Conservation (phyloP, 2,329 filamentous ascomycete genomes). For the Cladosporium sp. region DNA sequence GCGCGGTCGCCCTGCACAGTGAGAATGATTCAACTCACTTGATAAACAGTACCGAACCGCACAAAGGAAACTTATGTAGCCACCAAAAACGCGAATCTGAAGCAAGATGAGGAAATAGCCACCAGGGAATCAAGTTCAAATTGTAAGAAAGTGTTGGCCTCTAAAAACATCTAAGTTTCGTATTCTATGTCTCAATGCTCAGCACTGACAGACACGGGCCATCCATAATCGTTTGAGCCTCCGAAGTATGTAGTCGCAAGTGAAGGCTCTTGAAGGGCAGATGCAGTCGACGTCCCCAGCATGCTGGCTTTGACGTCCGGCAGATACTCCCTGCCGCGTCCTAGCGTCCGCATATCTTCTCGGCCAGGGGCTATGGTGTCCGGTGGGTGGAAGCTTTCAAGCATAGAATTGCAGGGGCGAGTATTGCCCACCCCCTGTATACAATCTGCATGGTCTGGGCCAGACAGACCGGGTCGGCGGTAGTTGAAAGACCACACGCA, state of each 20-base stretch:
- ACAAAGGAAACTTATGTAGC: background rate
- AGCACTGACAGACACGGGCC: background rate
- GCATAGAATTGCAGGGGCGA: background rate
- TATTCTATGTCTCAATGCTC: background rate
- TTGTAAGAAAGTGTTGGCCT: background rate
- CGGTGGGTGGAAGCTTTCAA: background rate
- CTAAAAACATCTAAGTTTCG: background rate
- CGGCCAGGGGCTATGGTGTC: background rate
- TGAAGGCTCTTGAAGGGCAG: background rate
- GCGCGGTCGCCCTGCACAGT: background rate
- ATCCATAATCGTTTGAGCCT: background rate
- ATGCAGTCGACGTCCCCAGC: background rate
- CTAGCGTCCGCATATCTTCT: background rate
- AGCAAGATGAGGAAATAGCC: background rate
- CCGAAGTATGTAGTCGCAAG: background rate
- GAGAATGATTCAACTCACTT: background rate
- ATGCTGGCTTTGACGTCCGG: background rate
- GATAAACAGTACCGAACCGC: background rate
- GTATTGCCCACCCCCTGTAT: background rate
- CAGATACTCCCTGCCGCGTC: background rate
- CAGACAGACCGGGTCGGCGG: slow-evolving; percentile 2
- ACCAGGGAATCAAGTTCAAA: too few species aligned
- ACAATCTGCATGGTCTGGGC: background rate
- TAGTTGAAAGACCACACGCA: background rate
- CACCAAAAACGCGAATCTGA: background rate